Conservation (phyloP, 164 flowering plant species). For the Piper betle region DNA sequence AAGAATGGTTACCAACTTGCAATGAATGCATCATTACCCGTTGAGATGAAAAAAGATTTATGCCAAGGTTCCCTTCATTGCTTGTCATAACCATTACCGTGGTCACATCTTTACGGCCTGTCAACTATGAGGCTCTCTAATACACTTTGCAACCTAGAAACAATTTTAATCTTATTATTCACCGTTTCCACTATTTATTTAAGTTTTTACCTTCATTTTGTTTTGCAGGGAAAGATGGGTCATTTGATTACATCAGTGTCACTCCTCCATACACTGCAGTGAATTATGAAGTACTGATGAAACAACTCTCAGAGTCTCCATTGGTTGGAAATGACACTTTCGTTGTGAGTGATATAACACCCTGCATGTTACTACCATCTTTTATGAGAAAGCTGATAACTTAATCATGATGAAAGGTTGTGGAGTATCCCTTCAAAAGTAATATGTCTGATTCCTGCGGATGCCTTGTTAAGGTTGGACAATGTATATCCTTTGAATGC, state of each 20-base stretch:
- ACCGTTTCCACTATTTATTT: not conserved
- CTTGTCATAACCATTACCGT: no score
- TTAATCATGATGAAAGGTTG: slow-evolving; percentile 33
- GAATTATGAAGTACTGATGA: slow-evolving; percentile 65
- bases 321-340: slow-evolving; percentile 69
- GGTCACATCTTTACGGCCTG: no score
- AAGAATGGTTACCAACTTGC: not conserved
- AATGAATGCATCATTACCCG: not conserved
- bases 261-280: slow-evolving; percentile 87
- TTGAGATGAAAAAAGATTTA: no score
- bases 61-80: no score
- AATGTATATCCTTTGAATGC: not conserved
- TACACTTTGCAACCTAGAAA: not conserved
- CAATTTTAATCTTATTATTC: not conserved
- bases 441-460: slow-evolving; percentile 71
- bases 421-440: slow-evolving; percentile 72
- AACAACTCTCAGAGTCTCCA: slow-evolving; percentile 51
- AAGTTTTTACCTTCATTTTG: not conserved
- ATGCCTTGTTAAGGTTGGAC: slow-evolving; percentile 54
- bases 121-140: no score
- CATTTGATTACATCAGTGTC: slow-evolving; percentile 84
- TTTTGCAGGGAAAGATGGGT: slow-evolving; percentile 13
- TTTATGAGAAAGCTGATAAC: not conserved
- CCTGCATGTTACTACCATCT: not conserved
- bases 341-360: slow-evolving; percentile 34